Conservation (phyloP, 2,329 filamentous ascomycete species). For the Hymenoscyphus linearis region DNA sequence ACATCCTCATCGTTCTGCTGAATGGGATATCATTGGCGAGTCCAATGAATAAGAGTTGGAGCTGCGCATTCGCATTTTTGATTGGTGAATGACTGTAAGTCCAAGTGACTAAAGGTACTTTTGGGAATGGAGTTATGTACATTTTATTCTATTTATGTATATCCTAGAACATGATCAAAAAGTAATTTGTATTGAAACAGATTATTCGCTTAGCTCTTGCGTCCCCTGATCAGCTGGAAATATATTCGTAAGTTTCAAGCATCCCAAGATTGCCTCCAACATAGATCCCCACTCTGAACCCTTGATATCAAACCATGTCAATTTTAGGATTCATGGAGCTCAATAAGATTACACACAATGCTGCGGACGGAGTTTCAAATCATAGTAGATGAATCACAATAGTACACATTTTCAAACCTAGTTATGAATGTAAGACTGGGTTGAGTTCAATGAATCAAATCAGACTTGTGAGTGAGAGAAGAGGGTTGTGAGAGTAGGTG, state of each 20-base stretch:
- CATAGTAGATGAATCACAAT: not conserved
- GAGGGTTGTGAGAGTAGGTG: too few relatives aligned
- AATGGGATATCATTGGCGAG: not conserved
- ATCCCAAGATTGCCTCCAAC: not conserved
- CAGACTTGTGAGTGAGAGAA: too few relatives aligned
- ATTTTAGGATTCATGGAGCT: not conserved
- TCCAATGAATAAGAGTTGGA: not conserved
- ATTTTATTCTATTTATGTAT: too few relatives aligned
- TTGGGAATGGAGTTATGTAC: not conserved
- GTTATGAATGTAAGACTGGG: too few relatives aligned
- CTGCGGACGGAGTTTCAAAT: not conserved
- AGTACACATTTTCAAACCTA: not conserved
- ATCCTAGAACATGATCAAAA: not conserved
- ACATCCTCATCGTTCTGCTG: not conserved
- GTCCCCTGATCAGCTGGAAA: not conserved
- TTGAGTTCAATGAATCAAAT: too few relatives aligned
- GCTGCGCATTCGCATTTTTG: not conserved
- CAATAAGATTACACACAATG: not conserved
- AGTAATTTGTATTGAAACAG: not conserved
- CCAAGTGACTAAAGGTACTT: not conserved
- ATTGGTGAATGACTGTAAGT: not conserved
- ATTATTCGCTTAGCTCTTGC: not conserved
- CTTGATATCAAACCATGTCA: not conserved
- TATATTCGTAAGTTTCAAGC: not conserved
- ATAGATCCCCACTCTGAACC: not conserved